Evolutionary conservation across 2,329 filamentous ascomycete species (phyloP), one percentile per base, ranked within the genome.

Genomic region (Stagonosporopsis tanaceti): DNA sequence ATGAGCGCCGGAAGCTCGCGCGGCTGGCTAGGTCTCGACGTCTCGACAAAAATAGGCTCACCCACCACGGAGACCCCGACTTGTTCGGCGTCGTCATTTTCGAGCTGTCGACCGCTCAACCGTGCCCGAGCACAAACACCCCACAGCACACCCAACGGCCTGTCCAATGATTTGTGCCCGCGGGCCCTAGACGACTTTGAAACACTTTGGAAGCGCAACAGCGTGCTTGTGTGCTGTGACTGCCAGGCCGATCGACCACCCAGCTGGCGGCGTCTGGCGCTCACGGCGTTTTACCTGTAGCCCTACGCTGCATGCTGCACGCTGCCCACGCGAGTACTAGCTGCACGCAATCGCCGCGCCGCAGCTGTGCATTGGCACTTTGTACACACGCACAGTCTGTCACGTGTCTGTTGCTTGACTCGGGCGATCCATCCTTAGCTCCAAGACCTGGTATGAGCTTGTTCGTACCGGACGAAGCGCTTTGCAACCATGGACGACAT

Each of bases 401-500:
- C 59, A 61, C 59, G 59, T 61, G 59, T 50, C 12, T 2, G 6
- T 30, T 20, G 30, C 41, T 51, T 28, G 27, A 45, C 34, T 42
- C 40, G 22, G n/a, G 2, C 25, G 35, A 27, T 47, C 39, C 42
- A 27, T 47, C 39, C 30, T 56, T 57, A 45, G 48, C 56, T 22
- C 39, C 50, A 30, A 35, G 28, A 41, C 47, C 50, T 47, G 41
- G 46, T 47, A 44, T 25, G 41, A 55, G 50, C 61, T 60, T 56
- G 44, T 54, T 52, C 28, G 38, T 46, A 48, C 53, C 44, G 44
- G 52, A 46, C 30, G 52, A 46, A 34, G 34, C 50, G 51, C 45
- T 20, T 39, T n/a, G 30, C 52, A 47, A 40, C 40, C 60, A 82
- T 82, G 80, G 75, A 79, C 51, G 68, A 71, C 46, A 59, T 77